Conservation (phyloP, 2,329 filamentous ascomycete species). For the Aspergillus sp. region DNA sequence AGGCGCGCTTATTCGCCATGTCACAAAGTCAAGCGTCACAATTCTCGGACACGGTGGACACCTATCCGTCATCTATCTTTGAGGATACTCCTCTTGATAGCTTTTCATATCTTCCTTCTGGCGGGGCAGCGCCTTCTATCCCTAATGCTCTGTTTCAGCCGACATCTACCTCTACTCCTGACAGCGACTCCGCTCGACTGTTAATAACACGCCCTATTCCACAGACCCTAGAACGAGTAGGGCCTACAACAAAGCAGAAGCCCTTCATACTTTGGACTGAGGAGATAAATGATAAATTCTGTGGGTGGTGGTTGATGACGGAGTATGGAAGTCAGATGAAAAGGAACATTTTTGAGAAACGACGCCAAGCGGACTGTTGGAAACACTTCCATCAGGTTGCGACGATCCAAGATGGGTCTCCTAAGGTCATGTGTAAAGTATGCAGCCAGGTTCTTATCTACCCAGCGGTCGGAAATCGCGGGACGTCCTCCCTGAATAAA, state of each 20-base stretch:
- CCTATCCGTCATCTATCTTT: background rate
- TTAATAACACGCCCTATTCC: background rate
- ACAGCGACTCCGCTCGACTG: background rate
- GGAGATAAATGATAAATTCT: background rate
- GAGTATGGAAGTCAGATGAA: background rate
- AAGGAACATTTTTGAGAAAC: background rate
- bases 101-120: background rate
- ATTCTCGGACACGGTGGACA: background rate
- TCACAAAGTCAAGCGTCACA: background rate
- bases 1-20: background rate
- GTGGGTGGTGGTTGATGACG: background rate
- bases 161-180: background rate
- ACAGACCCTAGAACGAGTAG: background rate
- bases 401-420: background rate
- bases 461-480: background rate
- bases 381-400: background rate
- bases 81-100: background rate
- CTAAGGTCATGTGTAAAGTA: background rate
- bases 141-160: background rate
- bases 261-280: background rate
- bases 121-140: background rate
- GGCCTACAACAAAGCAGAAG: background rate
- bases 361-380: background rate
- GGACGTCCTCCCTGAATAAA: background rate
- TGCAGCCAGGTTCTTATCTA: background rate